Conservation (phyloP, 257 asterid species). For the Solanum pinnatisectum region DNA sequence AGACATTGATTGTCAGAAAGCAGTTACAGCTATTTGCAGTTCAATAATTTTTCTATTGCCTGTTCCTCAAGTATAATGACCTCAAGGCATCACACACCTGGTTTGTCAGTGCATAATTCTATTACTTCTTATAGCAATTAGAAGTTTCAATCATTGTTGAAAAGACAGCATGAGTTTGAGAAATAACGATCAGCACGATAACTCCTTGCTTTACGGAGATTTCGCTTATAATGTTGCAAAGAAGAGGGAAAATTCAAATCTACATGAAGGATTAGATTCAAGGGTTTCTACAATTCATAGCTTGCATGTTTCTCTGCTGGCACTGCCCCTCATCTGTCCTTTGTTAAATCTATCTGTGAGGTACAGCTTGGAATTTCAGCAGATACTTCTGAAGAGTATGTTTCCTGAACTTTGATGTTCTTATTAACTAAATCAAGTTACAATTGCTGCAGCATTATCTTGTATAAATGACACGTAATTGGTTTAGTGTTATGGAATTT, state of each 20-base stretch:
- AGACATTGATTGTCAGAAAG: conserved; percentile 16
- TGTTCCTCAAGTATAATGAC: conserved; percentile 24
- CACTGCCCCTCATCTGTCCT: conserved; percentile 52
- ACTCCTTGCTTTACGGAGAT: conserved; percentile 48
- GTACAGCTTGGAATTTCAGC: conserved; percentile 36
- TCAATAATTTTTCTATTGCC: conserved; percentile 24
- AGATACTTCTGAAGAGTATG: conserved; percentile 53
- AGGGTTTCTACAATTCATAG: conserved; percentile 30
- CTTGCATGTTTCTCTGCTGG: conserved; percentile 43
- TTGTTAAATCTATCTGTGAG: conserved; percentile 34
- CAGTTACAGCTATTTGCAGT: conserved; percentile 49
- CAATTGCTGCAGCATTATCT: not conserved
- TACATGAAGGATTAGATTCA: conserved; percentile 41
- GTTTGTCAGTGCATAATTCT: conserved; percentile 25
- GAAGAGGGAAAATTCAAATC: conserved; percentile 30
- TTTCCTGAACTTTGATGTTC: conserved; percentile 4
- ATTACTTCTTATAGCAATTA: conserved; percentile 26
- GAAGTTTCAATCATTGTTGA: conserved; percentile 27
- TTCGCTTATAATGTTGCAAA: conserved; percentile 43
- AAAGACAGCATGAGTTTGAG: conserved; percentile 26
- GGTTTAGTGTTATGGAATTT: not conserved
- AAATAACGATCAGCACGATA: conserved; percentile 36
- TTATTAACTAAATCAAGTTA: not conserved
- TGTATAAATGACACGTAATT: not conserved
- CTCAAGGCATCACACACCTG: conserved; percentile 20